These are phyloP conservation scores for Cyberlindnera japonica DNA, from an alignment of 805 yeast genomes.

Conservation along the genomic window DNA sequence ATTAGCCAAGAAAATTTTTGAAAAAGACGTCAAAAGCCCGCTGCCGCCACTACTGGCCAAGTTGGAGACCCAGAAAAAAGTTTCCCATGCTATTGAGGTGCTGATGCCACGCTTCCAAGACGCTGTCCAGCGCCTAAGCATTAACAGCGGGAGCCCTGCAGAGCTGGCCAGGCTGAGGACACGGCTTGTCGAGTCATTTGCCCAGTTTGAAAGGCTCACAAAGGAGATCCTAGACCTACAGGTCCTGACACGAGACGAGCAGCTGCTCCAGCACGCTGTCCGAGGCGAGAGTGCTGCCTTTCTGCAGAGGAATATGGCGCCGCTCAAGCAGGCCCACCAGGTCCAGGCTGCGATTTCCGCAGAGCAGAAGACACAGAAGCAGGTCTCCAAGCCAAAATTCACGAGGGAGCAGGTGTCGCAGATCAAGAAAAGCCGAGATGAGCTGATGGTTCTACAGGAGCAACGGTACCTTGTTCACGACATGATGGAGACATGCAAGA, in stretches of 20 bases:
- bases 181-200: slow-evolving; percentile 45
- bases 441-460: slow-evolving; percentile 52
- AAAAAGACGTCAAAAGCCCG: slow-evolving; percentile 34
- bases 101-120: slow-evolving; percentile 43
- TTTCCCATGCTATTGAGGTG: slow-evolving; percentile 35
- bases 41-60: slow-evolving; percentile 37
- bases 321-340: slow-evolving; percentile 57
- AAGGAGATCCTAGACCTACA: slow-evolving; percentile 38
- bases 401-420: slow-evolving; percentile 45
- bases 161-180: slow-evolving; percentile 41
- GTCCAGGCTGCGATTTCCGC: slow-evolving; percentile 30
- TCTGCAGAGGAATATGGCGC: slow-evolving; percentile 64
- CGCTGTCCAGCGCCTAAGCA: slow-evolving; percentile 31
- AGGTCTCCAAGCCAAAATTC: slow-evolving; percentile 12
- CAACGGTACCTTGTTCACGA: slow-evolving; percentile 70
- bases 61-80: slow-evolving; percentile 39
- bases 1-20: slow-evolving; percentile 51
- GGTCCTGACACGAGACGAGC: slow-evolving; percentile 40
- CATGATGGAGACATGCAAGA: slow-evolving; percentile 50
- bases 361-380: slow-evolving; percentile 9
- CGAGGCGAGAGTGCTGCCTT: slow-evolving; percentile 53
- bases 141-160: no score
- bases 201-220: slow-evolving; percentile 47
- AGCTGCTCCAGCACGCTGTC: slow-evolving; percentile 48
- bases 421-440: slow-evolving; percentile 61